phyloP scores from a whole-genome alignment of 2,329 filamentous ascomycete genomes.

The Chrysoporthe deuterocubensis region DNA sequence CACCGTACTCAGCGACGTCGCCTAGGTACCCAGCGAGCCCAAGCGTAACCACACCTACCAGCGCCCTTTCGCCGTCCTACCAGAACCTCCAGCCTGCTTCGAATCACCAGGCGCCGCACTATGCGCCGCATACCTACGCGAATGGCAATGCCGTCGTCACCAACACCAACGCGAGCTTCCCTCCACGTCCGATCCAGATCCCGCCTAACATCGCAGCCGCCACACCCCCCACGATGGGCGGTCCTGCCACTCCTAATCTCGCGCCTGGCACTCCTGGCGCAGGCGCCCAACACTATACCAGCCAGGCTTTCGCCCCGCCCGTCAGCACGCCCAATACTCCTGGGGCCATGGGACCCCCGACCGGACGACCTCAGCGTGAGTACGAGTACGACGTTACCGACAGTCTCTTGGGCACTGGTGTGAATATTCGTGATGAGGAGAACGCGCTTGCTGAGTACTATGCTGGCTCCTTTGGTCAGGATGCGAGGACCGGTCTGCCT shows the following conservation, averaged over 20 bases:
- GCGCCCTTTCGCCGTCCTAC: slow-evolving; percentile 44
- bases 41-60: slow-evolving; percentile 27
- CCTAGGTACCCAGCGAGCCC: slow-evolving; percentile 24
- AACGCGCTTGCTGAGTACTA: slow-evolving; percentile 75
- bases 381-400: slow-evolving; percentile 78
- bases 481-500: slow-evolving; percentile 58
- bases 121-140: slow-evolving; percentile 29
- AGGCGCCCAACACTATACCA: slow-evolving; percentile 21
- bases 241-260: slow-evolving; percentile 16
- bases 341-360: slow-evolving; percentile 60
- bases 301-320: slow-evolving; percentile 28
- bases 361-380: slow-evolving; percentile 65
- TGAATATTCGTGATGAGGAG: slow-evolving; percentile 86
- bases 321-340: slow-evolving; percentile 31
- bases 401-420: slow-evolving; percentile 80
- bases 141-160: slow-evolving; percentile 35
- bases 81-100: slow-evolving; percentile 35
- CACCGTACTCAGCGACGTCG: slow-evolving; percentile 19
- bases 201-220: slow-evolving; percentile 4
- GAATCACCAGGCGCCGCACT: slow-evolving; percentile 34
- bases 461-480: slow-evolving; percentile 47
- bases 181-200: slow-evolving; percentile 25
- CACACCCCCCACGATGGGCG: slow-evolving; percentile 14
- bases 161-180: slow-evolving; percentile 26
- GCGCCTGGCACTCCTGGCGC: slow-evolving; percentile 25